These are phyloP conservation scores for Aspergillus baeticus DNA, from an alignment of 495 filamentous ascomycete species.

Conservation along the genomic window DNA sequence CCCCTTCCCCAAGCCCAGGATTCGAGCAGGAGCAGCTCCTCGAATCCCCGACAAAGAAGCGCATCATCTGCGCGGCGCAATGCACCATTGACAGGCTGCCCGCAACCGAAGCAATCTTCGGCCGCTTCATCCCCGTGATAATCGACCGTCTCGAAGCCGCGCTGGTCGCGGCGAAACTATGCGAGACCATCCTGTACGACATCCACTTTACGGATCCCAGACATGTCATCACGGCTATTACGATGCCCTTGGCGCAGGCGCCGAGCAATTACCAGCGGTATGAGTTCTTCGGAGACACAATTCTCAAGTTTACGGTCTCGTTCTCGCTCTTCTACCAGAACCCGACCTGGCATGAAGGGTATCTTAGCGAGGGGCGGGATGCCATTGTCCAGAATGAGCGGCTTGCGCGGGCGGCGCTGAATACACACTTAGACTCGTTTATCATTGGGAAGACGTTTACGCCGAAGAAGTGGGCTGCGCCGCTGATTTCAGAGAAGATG, in stretches of 20 bases:
- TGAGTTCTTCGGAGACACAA: slow-evolving; percentile 85
- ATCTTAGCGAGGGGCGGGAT: slow-evolving; percentile 67
- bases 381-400: slow-evolving; percentile 69
- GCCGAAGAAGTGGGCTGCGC: slow-evolving; percentile 67
- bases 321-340: slow-evolving; percentile 66
- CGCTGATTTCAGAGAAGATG: slow-evolving; percentile 52
- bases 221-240: slow-evolving; percentile 73
- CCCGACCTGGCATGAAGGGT: slow-evolving; percentile 74
- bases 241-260: slow-evolving; percentile 59
- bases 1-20: background rate
- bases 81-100: slow-evolving; percentile 58
- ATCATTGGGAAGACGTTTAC: slow-evolving; percentile 71
- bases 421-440: slow-evolving; percentile 65
- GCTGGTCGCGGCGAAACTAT: slow-evolving; percentile 63
- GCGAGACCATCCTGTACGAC: slow-evolving; percentile 55
- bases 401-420: slow-evolving; percentile 62
- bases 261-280: slow-evolving; percentile 76
- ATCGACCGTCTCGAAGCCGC: slow-evolving; percentile 64
- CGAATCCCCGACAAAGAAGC: slow-evolving; percentile 18
- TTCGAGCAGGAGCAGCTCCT: slow-evolving; percentile 10
- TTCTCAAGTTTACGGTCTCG: slow-evolving; percentile 77
- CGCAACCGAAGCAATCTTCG: slow-evolving; percentile 59
- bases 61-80: slow-evolving; percentile 20
- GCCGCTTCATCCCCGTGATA: slow-evolving; percentile 73
- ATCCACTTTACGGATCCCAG: slow-evolving; percentile 52